Evolutionary conservation across 176 grass and related monocot genomes (phyloP).

Genomic region (Triticum dicoccoides): DNA sequence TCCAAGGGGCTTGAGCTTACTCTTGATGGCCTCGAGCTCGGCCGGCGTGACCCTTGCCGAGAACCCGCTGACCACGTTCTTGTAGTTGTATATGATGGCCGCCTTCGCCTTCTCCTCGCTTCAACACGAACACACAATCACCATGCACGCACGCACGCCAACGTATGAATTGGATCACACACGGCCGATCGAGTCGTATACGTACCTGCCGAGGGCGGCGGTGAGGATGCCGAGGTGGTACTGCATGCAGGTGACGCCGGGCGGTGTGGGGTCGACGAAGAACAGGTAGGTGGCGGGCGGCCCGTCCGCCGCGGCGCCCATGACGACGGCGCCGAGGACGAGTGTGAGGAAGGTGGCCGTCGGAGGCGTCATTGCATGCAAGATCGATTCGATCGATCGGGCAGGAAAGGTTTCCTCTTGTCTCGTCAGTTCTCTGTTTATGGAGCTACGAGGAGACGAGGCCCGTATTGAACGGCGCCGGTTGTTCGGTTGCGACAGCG

Average conservation of each 20-base stretch:
- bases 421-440: not conserved
- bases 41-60: slow-evolving; percentile 70
- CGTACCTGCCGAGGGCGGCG: slow-evolving; percentile 41
- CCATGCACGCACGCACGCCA: too few species aligned
- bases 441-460: not conserved
- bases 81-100: slow-evolving; percentile 71
- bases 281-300: slow-evolving; percentile 27
- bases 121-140: too few species aligned
- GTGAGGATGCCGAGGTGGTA: slow-evolving; percentile 49
- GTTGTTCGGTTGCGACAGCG: not conserved
- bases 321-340: not conserved
- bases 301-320: not conserved
- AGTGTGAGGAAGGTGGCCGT: not conserved
- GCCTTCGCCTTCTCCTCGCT: slow-evolving; percentile 64
- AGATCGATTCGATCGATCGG: not conserved
- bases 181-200: not conserved
- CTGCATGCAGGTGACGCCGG: slow-evolving; percentile 16
- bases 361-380: not conserved
- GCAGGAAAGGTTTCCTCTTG: not conserved
- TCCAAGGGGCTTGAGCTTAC: slow-evolving; percentile 23
- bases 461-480: not conserved
- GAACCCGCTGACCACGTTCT: slow-evolving; percentile 69
- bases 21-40: slow-evolving; percentile 59
- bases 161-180: too few species aligned
- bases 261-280: slow-evolving; percentile 21